These are phyloP conservation scores for Pseudonectria buxi DNA, from an alignment of 2,329 filamentous ascomycete species.

Conservation along the genomic window DNA sequence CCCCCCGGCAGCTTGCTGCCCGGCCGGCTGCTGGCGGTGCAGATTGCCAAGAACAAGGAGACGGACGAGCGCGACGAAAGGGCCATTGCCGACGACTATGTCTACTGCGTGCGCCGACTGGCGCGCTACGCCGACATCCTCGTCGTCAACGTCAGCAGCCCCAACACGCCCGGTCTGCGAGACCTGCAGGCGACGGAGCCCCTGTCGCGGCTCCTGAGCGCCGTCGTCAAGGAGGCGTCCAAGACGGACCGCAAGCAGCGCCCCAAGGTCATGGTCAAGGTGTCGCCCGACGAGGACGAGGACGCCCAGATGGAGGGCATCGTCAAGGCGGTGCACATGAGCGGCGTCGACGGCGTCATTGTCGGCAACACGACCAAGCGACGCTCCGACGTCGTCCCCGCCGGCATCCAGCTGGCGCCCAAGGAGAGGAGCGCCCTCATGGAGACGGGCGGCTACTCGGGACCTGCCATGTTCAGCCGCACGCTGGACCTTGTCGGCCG, in stretches of 20 bases:
- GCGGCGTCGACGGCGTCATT: conserved; percentile 89
- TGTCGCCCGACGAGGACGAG: conserved; percentile 89
- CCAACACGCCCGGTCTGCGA: conserved; percentile 87
- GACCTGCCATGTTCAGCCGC: conserved; percentile 77
- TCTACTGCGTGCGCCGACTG: conserved; percentile 78
- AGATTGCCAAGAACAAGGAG: conserved; percentile 94
- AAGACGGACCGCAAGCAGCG: conserved; percentile 62
- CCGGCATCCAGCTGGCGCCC: conserved; percentile 55
- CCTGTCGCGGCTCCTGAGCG: conserved; percentile 69
- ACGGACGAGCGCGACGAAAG: conserved; percentile 80
- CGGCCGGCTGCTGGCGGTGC: conserved; percentile 77
- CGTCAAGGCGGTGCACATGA: conserved; percentile 72
- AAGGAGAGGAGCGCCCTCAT: conserved; percentile 62
- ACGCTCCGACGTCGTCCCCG: conserved; percentile 62
- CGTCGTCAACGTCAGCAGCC: conserved; percentile 97
- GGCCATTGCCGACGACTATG: conserved; percentile 74
- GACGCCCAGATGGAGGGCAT: conserved; percentile 81
- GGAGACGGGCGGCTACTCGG: conserved; percentile 84
- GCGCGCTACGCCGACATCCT: conserved; percentile 88
- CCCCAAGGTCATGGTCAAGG: conserved; percentile 84
- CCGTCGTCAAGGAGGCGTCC: conserved; percentile 74
- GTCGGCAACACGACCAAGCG: conserved; percentile 95
- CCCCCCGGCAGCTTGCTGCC: conserved; percentile 73
- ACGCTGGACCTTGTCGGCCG: conserved; percentile 72
- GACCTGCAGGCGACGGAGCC: conserved; percentile 81